These are phyloP conservation scores for Vaccinium vitisidaea DNA, from an alignment of 148 eudicot genomes.

Conservation along the genomic window DNA sequence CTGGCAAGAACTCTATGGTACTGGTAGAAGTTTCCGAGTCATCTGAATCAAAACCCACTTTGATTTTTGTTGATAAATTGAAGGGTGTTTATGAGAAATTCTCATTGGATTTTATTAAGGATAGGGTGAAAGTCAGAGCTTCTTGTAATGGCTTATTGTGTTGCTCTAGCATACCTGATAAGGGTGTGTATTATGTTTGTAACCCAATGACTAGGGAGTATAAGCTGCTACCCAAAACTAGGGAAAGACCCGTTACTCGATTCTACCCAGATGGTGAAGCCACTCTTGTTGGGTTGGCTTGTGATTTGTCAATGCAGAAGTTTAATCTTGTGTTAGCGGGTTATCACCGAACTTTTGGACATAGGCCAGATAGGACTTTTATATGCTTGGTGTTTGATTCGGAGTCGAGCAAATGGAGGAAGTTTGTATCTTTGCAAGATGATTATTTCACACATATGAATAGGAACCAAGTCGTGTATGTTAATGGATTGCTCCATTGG, in stretches of 20 bases:
- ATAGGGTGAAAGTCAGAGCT: slow-evolving; percentile 83
- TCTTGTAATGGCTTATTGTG: slow-evolving; percentile 93
- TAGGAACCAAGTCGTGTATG: slow-evolving; percentile 78
- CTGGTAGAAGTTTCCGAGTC: slow-evolving; percentile 68
- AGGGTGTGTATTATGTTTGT: slow-evolving; percentile 90
- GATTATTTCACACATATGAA: slow-evolving; percentile 85
- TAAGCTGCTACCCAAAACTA: slow-evolving; percentile 60
- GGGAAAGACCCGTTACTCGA: slow-evolving; percentile 78
- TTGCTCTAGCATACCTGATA: slow-evolving; percentile 82
- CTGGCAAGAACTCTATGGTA: slow-evolving; percentile 55
- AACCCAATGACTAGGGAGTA: slow-evolving; percentile 79
- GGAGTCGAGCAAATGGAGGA: slow-evolving; percentile 70
- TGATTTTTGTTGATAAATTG: slow-evolving; percentile 65
- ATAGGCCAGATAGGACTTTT: slow-evolving; percentile 68
- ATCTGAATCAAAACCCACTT: slow-evolving; percentile 53
- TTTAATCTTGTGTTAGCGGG: slow-evolving; percentile 89
- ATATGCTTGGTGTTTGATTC: slow-evolving; percentile 74
- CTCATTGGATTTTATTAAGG: slow-evolving; percentile 65
- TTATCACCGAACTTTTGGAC: slow-evolving; percentile 74
- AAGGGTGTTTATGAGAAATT: slow-evolving; percentile 64
- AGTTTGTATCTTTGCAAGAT: slow-evolving; percentile 66
- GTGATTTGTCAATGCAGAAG: slow-evolving; percentile 41
- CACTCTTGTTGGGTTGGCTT: slow-evolving; percentile 77
- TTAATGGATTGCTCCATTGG: slow-evolving; percentile 75
- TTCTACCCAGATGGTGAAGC: slow-evolving; percentile 92